These are phyloP conservation scores for Asparagopsis taxiformis DNA, from an alignment of 31 red algal species.

Conservation along the genomic window DNA sequence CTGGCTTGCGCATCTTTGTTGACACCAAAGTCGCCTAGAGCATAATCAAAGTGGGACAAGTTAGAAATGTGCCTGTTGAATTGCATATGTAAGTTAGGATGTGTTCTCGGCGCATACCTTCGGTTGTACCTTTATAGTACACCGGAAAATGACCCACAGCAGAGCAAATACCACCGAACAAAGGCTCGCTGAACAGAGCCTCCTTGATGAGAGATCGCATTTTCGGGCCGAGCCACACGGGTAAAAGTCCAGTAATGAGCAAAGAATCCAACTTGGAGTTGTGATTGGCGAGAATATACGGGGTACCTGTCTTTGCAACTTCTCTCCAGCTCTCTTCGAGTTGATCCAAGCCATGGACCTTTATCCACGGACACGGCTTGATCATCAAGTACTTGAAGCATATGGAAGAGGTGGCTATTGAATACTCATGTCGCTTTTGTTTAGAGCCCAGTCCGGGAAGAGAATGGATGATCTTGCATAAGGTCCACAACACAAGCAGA, in stretches of 20 bases:
- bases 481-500: slow-evolving; percentile 25
- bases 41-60: background rate
- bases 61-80: background rate
- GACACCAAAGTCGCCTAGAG: slow-evolving; percentile 49
- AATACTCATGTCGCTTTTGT: slow-evolving; percentile 15
- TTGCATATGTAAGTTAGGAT: background rate
- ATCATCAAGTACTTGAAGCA: slow-evolving; percentile 57
- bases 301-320: slow-evolving; percentile 8
- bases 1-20: slow-evolving; percentile 44
- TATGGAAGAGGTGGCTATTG: slow-evolving; percentile 26
- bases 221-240: slow-evolving; percentile 20
- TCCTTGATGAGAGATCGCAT: slow-evolving; percentile 73
- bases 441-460: slow-evolving; percentile 18
- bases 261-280: slow-evolving; percentile 73
- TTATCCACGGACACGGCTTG: slow-evolving; percentile 50
- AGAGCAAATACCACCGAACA: slow-evolving; percentile 63
- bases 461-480: slow-evolving; percentile 38
- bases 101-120: slow-evolving; percentile 37
- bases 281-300: slow-evolving; percentile 67
- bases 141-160: slow-evolving; percentile 68
- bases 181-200: slow-evolving; percentile 54
- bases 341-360: slow-evolving; percentile 24
- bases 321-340: slow-evolving; percentile 14
- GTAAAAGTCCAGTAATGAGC: slow-evolving; percentile 57
- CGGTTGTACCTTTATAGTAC: slow-evolving; percentile 35